Evolutionary conservation across 1,284 basidiomycete species (phyloP).

Genomic region (Ganoderma lucidum): DNA sequence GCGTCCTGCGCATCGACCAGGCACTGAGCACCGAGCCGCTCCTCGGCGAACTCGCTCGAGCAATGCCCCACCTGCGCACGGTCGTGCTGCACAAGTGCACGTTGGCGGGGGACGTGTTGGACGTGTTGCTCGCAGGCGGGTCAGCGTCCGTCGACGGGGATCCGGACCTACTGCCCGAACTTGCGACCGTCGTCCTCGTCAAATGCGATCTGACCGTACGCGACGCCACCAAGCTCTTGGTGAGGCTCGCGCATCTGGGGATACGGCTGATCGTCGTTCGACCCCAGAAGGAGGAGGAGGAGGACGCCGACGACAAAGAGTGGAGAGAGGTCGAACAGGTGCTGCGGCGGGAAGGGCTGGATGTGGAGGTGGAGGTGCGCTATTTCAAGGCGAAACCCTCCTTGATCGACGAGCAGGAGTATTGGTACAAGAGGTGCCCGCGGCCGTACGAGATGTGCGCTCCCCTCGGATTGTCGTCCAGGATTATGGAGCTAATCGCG

Average conservation of each 20-base stretch:
- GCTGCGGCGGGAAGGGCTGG: background rate
- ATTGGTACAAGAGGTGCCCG: background rate
- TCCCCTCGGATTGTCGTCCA: background rate
- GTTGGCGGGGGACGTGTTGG: background rate
- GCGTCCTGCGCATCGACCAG: conserved; percentile 9
- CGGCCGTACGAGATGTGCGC: background rate
- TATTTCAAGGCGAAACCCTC: background rate
- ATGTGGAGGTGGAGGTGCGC: background rate
- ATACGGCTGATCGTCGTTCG: conserved; percentile 5
- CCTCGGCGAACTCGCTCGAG: background rate
- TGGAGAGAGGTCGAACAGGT: background rate
- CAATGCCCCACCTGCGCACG: background rate
- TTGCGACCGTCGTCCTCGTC: conserved; percentile 3
- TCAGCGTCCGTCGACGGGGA: background rate
- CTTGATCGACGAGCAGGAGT: background rate
- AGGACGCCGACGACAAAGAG: background rate
- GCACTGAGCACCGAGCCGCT: background rate
- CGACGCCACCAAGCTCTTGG: background rate
- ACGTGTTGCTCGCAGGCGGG: background rate
- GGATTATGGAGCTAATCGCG: no score
- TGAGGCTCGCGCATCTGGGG: background rate
- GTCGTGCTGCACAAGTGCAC: conserved; percentile 5
- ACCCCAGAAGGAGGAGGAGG: background rate
- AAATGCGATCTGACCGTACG: background rate
- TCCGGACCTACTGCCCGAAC: background rate